Evolutionary conservation across 148 eudicot species (phyloP).

Genomic region (Chenopodium album): DNA sequence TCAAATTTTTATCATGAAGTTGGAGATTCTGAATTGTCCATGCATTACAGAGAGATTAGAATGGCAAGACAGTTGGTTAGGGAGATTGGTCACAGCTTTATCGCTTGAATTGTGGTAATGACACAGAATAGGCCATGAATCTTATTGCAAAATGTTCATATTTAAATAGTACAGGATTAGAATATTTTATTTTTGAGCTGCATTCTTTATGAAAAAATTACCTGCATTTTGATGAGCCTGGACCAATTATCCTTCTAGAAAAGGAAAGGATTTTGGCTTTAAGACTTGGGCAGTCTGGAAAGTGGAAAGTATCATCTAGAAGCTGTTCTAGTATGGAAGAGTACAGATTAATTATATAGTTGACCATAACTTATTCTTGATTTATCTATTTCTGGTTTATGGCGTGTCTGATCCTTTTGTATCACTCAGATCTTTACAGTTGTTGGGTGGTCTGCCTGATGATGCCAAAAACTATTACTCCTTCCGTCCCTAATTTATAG

Average conservation of each 20-base stretch:
- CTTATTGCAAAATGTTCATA: background rate
- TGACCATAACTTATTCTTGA: conserved; percentile 15
- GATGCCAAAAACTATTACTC: conserved; percentile 5
- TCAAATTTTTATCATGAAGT: conserved; percentile 61
- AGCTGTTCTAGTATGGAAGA: conserved; percentile 2
- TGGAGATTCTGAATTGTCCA: conserved; percentile 54
- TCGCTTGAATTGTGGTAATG: conserved; percentile 32
- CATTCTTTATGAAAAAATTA: background rate
- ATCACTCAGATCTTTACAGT: conserved; percentile 18
- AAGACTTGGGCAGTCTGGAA: background rate
- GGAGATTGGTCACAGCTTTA: conserved; percentile 55
- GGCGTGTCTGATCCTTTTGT: background rate
- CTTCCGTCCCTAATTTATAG: background rate
- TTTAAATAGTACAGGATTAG: background rate
- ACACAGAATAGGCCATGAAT: background rate
- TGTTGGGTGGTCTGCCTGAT: conserved; percentile 15
- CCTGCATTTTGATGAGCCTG: background rate
- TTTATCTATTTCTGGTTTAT: conserved; percentile 7
- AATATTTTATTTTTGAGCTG: background rate
- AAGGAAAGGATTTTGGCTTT: conserved; percentile 5
- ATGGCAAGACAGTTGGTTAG: conserved; percentile 45
- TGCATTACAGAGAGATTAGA: conserved; percentile 48
- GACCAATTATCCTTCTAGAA: background rate
- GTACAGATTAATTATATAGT: conserved; percentile 10
- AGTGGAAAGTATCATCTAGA: background rate